Evolutionary conservation across 208 protist genomes (phyloP), one percentile per base, ranked within the genome.

Genomic region (Acanthamoeba culbertsoni): DNA sequence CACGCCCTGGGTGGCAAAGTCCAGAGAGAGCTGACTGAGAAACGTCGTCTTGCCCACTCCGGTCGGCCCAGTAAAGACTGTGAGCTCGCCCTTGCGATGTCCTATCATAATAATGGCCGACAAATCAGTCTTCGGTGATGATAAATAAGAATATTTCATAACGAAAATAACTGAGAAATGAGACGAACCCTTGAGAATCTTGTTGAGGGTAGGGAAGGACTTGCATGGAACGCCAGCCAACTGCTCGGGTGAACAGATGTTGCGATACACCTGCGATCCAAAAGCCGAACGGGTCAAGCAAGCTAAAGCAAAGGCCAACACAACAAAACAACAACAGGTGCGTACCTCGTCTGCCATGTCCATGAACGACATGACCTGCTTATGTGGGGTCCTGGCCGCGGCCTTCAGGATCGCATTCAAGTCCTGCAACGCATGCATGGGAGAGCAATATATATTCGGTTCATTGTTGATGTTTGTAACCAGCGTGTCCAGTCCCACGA

Each of bases 1-100:
- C 14, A 96, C 93, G n/a, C 95, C 96, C 57, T 97, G 95, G 14
- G 37, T 59, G 16, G 55, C 84, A 37, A 96, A 96, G 55, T 97
- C 96, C 0, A 97, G 51, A 18, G 95, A 96, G 2, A 97, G 23
- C 82, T 97, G 96, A 43, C 86, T 93, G 6, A 97, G 91, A 20
- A 97, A 26, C 20, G 95, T 95, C 0, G 96, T 97, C 51, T 93
- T 93, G 43, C 89, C 97, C 40, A 96, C 82, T 53, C 97, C 97
- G n/a, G 96, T 98, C n/a, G 95, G 88, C 7, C 97, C 97, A 23
- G 97, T 97, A 10, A 97, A 88, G 2, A 98, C 79, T 0, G 96
- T 97, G 23, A 98, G 37, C 62, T 97, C 96, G 6, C 97, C 97
- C 43, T 92, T 68, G 59, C 59, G 86, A 62, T 88, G 77, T 6